These are phyloP conservation scores for Claviceps arundinis DNA, from an alignment of 2,329 filamentous ascomycete species.

Conservation along the genomic window DNA sequence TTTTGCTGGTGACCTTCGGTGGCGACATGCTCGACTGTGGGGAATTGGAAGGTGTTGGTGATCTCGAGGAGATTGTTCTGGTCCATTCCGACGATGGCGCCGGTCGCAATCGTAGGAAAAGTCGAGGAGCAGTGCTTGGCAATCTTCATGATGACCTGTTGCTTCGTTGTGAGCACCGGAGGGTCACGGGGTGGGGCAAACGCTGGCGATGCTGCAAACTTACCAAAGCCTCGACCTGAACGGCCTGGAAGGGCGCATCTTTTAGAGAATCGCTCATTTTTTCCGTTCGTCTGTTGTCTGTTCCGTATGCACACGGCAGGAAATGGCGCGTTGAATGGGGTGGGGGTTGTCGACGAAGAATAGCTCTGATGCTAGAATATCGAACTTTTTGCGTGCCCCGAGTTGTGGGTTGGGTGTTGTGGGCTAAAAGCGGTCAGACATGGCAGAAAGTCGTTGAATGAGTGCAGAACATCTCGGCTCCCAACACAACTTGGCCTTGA, in stretches of 20 bases:
- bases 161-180: conserved; percentile 9
- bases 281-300: conserved; percentile 10
- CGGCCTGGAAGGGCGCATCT: conserved; percentile 65
- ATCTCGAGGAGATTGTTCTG: conserved; percentile 67
- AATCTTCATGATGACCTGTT: conserved; percentile 89
- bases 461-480: background rate
- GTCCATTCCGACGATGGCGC: conserved; percentile 89
- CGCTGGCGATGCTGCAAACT: conserved; percentile 19
- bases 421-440: conserved; percentile 24
- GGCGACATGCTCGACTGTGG: conserved; percentile 58
- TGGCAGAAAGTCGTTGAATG: conserved; percentile 20
- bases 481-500: background rate
- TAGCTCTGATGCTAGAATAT: conserved; percentile 24
- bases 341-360: conserved; percentile 7
- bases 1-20: conserved; percentile 58
- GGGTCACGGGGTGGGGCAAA: conserved; percentile 22
- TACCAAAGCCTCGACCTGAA: conserved; percentile 92
- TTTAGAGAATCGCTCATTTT: conserved; percentile 48
- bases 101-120: conserved; percentile 82
- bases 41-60: conserved; percentile 93
- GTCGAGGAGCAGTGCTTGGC: conserved; percentile 84
- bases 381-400: conserved; percentile 26
- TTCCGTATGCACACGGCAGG: conserved; percentile 6
- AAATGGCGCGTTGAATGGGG: conserved; percentile 15
- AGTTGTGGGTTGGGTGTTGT: conserved; percentile 35